These are phyloP conservation scores for Solanum lycopersicoides DNA, from an alignment of 257 asterid species.

Conservation along the genomic window DNA sequence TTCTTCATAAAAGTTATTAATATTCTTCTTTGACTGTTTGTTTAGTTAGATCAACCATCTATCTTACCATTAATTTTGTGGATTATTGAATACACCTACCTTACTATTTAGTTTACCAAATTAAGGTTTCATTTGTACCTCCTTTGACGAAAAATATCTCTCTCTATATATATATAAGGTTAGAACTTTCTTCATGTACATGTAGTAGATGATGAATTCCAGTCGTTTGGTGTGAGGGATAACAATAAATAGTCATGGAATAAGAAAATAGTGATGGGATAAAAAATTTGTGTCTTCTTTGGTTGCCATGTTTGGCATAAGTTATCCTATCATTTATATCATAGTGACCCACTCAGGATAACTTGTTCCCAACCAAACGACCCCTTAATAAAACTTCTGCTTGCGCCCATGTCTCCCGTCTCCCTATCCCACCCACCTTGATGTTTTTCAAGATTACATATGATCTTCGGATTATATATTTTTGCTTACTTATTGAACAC, in stretches of 20 bases:
- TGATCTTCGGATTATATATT: neutral
- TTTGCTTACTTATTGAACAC: neutral
- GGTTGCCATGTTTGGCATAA: too few species aligned
- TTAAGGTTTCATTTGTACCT: neutral
- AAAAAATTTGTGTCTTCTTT: too few species aligned
- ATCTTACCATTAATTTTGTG: neutral
- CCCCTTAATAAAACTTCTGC: too few species aligned
- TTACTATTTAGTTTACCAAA: neutral
- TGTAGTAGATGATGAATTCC: neutral
- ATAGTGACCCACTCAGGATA: too few species aligned
- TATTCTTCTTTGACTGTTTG: neutral
- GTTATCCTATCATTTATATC: too few species aligned
- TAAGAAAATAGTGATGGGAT: too few species aligned
- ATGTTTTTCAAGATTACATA: neutral
- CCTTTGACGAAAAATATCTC: neutral
- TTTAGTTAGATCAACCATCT: neutral
- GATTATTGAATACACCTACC: neutral
- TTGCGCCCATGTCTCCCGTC: fast-evolving
- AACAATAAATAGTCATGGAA: too few species aligned
- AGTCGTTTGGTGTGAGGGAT: too few species aligned
- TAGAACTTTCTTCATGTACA: neutral
- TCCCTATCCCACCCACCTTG: neutral
- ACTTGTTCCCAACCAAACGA: too few species aligned
- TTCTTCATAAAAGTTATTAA: neutral
- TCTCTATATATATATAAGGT: neutral